These are phyloP conservation scores for Kwoniella bestiolae DNA, from an alignment of 768 basidiomycete genomes.

Conservation along the genomic window DNA sequence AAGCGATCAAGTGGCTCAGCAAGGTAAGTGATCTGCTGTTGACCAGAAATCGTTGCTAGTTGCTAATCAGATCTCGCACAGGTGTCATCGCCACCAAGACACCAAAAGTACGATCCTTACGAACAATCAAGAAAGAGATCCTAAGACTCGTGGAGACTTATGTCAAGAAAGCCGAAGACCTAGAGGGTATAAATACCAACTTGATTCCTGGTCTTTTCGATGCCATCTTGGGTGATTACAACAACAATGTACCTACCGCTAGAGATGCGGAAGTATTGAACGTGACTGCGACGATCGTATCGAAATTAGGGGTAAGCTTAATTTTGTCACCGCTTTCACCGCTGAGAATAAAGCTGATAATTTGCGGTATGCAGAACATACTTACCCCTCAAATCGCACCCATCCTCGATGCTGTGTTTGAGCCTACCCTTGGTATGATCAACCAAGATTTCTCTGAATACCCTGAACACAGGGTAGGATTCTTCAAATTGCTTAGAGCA, in stretches of 20 bases:
- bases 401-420: conserved; percentile 94
- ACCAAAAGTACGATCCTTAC: conserved; percentile 87
- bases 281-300: conserved; percentile 93
- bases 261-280: conserved; percentile 96
- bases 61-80: conserved; percentile 50
- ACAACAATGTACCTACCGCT: conserved; percentile 87
- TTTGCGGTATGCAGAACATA: conserved; percentile 63
- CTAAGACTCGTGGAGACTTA: conserved; percentile 97
- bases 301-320: conserved; percentile 80
- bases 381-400: conserved; percentile 93
- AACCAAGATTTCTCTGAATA: conserved; percentile 99
- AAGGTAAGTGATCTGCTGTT: conserved; percentile 61
- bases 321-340: no score
- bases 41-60: no score
- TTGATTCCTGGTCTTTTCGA: conserved; percentile 95
- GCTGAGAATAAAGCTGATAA: not conserved
- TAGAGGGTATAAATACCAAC: conserved; percentile 86
- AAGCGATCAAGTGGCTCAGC: conserved; percentile 85
- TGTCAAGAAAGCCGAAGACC: conserved; percentile 94
- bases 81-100: conserved; percentile 93
- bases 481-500: conserved; percentile 91
- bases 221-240: conserved; percentile 97
- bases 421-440: conserved; percentile 96
- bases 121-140: conserved; percentile 98
- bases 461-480: conserved; percentile 95